These are phyloP conservation scores for Ochetophila trinervis DNA, from an alignment of 306 rosid species.

Conservation along the genomic window DNA sequence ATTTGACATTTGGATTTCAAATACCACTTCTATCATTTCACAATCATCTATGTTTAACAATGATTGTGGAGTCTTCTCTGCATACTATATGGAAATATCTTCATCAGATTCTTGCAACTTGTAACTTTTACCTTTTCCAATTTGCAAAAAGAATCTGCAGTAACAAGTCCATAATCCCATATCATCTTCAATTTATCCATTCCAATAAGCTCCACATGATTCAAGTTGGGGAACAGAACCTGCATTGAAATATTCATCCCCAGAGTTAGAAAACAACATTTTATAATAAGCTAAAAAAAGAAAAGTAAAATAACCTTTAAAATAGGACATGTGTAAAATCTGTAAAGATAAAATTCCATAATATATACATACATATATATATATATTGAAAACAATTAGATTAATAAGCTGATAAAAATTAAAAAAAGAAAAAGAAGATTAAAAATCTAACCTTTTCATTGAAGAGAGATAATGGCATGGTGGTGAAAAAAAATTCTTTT, in stretches of 20 bases:
- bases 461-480: too few species aligned
- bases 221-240: conserved; percentile 13
- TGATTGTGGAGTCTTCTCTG: background rate
- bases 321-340: too few species aligned
- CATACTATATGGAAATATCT: background rate
- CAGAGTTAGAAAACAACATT: background rate
- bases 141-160: background rate
- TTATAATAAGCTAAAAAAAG: background rate
- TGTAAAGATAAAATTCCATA: too few species aligned
- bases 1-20: background rate
- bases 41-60: background rate
- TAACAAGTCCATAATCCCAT: background rate
- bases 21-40: conserved; percentile 1
- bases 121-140: background rate
- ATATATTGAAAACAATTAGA: too few species aligned
- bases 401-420: too few species aligned
- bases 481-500: too few species aligned
- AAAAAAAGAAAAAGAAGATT: too few species aligned
- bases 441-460: too few species aligned
- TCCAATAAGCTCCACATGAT: background rate
- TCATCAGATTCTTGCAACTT: background rate
- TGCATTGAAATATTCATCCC: background rate
- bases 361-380: too few species aligned
- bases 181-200: conserved; percentile 14
- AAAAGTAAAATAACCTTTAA: background rate